Evolutionary conservation across 2,329 filamentous ascomycete genomes (phyloP), one percentile per base, ranked within the genome.

Genomic region (Lithohypha guttulata): DNA sequence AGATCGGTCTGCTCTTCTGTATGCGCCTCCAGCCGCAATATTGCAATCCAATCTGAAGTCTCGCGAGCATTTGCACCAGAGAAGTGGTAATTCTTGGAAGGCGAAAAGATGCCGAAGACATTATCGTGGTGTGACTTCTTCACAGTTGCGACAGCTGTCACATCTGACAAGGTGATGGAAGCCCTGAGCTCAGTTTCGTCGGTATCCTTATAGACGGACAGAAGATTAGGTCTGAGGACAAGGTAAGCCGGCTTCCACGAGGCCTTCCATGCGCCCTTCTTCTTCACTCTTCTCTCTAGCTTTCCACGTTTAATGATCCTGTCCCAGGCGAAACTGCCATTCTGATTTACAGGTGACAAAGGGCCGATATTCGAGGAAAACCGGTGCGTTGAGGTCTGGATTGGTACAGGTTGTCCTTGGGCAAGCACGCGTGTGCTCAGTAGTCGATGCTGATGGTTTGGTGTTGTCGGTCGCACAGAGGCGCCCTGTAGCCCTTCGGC

Each of bases 261-360:
- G 77, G 94, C 61, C 44, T 56, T 56, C 49, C 65, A 67, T 37
- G 59, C 60, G 55, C 63, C 43, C 44, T 89, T 96, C 68, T 89
- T 94, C 53, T 87, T 81, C 13, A 86, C 93, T 51, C 89, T 77
- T 63, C 93, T 93, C 55, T 82, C 74, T 26, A 94, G 78, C 50
- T 81, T 81, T 43, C 89, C 87, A 42, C 81, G 78, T 65, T 93
- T 96, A 59, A 96, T 73, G 40, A 96, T 84, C 35, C 86, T 80
- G 60, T 98, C 91, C 55, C 93, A 93, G 55, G 91, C 87, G 59
- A 94, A 98, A 60, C 85, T 91, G 46, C 91, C 91, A 60, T 93
- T 87, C 60, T 93, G 81, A 57, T 89, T 93, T 48, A 96, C 85
- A 3, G 86, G 84, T 20, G 84, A 91, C 55, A 85, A 78, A 11